Evolutionary conservation across 805 yeast species (phyloP).

Genomic region (Myxozyma udenii): DNA sequence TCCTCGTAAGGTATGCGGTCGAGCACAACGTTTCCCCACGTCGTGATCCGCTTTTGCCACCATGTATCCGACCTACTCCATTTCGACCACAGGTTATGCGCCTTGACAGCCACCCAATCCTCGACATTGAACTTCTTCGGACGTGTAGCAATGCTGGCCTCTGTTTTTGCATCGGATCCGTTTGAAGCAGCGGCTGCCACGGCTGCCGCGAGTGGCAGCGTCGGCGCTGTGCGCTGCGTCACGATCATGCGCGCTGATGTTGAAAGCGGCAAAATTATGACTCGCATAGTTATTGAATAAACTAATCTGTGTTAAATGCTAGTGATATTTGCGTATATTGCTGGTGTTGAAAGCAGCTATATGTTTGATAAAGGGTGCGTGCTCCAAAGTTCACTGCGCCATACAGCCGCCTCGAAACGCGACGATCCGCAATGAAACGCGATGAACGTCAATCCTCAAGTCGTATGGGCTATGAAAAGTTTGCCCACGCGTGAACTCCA

Average conservation of each 20-base stretch:
- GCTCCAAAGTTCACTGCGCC: too few relatives aligned
- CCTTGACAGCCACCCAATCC: slow-evolving; percentile 49
- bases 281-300: slow-evolving; percentile 47
- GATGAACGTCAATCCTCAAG: too few relatives aligned
- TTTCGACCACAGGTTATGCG: slow-evolving; percentile 59
- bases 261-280: slow-evolving; percentile 72
- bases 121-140: slow-evolving; percentile 41
- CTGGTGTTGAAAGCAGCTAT: too few relatives aligned
- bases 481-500: too few relatives aligned
- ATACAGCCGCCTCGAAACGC: too few relatives aligned
- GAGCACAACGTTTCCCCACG: slow-evolving; percentile 51
- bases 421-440: too few relatives aligned
- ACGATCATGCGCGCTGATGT: slow-evolving; percentile 58
- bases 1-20: slow-evolving; percentile 77
- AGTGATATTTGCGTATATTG: too few relatives aligned
- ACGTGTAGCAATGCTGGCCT: neutral
- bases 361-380: too few relatives aligned
- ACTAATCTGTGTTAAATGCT: too few relatives aligned
- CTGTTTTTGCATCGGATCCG: neutral
- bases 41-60: slow-evolving; percentile 60
- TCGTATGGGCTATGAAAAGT: too few relatives aligned
- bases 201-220: slow-evolving; percentile 28
- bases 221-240: slow-evolving; percentile 55
- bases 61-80: slow-evolving; percentile 53
- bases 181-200: neutral